Evolutionary conservation across 2,329 filamentous ascomycete species (phyloP), one percentile per base, ranked within the genome.

Genomic region (Fusarium floridanum): DNA sequence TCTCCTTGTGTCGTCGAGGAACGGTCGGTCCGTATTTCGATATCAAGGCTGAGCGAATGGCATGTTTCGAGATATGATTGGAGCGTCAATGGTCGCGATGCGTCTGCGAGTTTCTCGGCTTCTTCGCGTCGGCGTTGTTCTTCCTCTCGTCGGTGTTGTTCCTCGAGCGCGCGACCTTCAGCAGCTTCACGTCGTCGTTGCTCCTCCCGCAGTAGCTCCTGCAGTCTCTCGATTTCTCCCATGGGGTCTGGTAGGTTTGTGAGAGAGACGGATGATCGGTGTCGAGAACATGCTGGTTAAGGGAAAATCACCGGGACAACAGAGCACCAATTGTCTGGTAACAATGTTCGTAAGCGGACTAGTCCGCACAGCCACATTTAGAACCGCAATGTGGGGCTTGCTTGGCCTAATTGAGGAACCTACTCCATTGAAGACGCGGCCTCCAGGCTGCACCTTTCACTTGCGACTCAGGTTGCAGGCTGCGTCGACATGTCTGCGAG

Each of bases 1-100:
- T 81, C 71, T 57, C 80, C 82, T 76, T 83, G 76, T 16, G 80
- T 83, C 5, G 80, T 84, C 14, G 76, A 63, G 55, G 79, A 79
- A 12, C 37, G 72, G 53, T 82, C 74, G n/a, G 81, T 83, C 0
- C 82, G 68, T 8, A 84, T 76, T 57, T 79, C 7, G 60, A 83
- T 78, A 34, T 75, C 70, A 32, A 81, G 74, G 68, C 71, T 73
- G 57, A 84, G 78, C 4, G 70, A 67, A 69, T 85, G 80, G 63
- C 79, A 84, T 20, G 73, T 43, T 55, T 82, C 77, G 48, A 84
- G 79, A 73, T 83, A 84, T 36, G 68, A 56, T 53, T 50, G 22
- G 24, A 83, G 72, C 14, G 70, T 72, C 36, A 76, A 72, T 50
- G 69, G 78, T 55, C 56, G 66, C 43, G 79, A 45, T 45, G 41